These are phyloP conservation scores for Colletotrichum orbiculare DNA, from an alignment of 2,329 filamentous ascomycete species.

Conservation along the genomic window DNA sequence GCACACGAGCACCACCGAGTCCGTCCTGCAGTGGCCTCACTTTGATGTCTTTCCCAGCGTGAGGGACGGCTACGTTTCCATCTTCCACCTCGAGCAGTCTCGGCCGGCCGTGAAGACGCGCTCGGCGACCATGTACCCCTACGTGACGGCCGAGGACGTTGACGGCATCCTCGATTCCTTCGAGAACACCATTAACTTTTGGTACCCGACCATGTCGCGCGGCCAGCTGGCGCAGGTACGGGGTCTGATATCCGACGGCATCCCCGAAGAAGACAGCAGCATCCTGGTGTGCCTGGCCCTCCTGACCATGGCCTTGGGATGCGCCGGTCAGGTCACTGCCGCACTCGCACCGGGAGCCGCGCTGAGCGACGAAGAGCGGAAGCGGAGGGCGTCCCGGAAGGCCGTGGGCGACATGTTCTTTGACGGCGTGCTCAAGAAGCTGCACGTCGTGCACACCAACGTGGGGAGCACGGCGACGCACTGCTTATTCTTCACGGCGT, in stretches of 20 bases:
- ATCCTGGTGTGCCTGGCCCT: slow-evolving; percentile 55
- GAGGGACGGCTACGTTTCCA: slow-evolving; percentile 54
- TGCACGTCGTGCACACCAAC: slow-evolving; percentile 58
- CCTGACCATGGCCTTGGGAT: slow-evolving; percentile 60
- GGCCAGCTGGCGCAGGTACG: slow-evolving; percentile 49
- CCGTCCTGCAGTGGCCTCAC: slow-evolving; percentile 62
- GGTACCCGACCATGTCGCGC: slow-evolving; percentile 62
- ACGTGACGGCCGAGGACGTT: slow-evolving; percentile 54
- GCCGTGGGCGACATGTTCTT: slow-evolving; percentile 57
- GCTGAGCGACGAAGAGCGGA: slow-evolving; percentile 42
- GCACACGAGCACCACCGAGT: slow-evolving; percentile 63
- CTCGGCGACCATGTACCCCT: slow-evolving; percentile 52
- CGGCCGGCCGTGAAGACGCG: slow-evolving; percentile 49
- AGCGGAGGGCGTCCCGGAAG: slow-evolving; percentile 45
- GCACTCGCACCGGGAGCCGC: slow-evolving; percentile 40
- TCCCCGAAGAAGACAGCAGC: slow-evolving; percentile 49
- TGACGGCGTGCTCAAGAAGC: slow-evolving; percentile 56
- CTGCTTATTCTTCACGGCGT: slow-evolving; percentile 63
- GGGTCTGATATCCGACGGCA: slow-evolving; percentile 45
- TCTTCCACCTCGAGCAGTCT: slow-evolving; percentile 60
- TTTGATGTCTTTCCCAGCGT: slow-evolving; percentile 58
- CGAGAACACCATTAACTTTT: slow-evolving; percentile 60
- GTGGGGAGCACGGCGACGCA: slow-evolving; percentile 59
- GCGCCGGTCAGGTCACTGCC: slow-evolving; percentile 53
- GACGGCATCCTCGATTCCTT: slow-evolving; percentile 56